phyloP scores from a whole-genome alignment of 768 basidiomycete species.

The Hirschioporus abietinus region DNA sequence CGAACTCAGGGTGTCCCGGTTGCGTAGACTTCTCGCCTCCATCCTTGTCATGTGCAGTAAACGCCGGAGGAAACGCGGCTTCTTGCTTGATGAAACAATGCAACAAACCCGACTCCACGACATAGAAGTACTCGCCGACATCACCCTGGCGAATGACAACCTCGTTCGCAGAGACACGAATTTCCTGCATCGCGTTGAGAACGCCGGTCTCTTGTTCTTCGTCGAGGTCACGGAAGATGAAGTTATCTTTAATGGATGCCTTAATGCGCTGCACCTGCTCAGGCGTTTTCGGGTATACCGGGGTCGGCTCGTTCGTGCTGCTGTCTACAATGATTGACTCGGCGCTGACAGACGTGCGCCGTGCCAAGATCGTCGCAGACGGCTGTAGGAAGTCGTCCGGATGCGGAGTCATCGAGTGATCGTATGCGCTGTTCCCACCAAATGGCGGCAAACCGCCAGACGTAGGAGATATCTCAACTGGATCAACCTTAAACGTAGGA shows the following conservation, averaged over 20 bases:
- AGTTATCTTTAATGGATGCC: conserved; percentile 79
- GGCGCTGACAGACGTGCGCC: conserved; percentile 92
- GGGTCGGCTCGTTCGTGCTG: conserved; percentile 58
- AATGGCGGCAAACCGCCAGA: conserved; percentile 40
- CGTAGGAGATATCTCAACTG: conserved; percentile 54
- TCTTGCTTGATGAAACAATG: conserved; percentile 77
- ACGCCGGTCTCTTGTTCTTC: conserved; percentile 94
- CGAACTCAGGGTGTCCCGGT: conserved; percentile 64
- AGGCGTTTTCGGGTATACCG: conserved; percentile 69
- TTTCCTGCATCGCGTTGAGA: conserved; percentile 93
- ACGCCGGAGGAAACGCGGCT: conserved; percentile 56
- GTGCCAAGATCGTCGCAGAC: conserved; percentile 74
- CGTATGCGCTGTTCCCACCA: neutral
- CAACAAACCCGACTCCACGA: conserved; percentile 85
- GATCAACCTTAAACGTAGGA: conserved; percentile 56
- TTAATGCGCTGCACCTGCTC: conserved; percentile 88
- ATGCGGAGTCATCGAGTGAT: conserved; percentile 25
- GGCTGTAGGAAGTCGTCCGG: conserved; percentile 68
- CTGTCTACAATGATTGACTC: conserved; percentile 89
- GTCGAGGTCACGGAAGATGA: conserved; percentile 94
- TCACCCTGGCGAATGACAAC: conserved; percentile 98
- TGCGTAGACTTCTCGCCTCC: conserved; percentile 46
- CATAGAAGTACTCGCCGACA: conserved; percentile 95
- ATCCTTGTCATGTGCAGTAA: conserved; percentile 20
- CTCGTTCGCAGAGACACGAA: conserved; percentile 60